phyloP scores from a whole-genome alignment of 768 basidiomycete genomes.

The Brasilioporus rufonigricans region DNA sequence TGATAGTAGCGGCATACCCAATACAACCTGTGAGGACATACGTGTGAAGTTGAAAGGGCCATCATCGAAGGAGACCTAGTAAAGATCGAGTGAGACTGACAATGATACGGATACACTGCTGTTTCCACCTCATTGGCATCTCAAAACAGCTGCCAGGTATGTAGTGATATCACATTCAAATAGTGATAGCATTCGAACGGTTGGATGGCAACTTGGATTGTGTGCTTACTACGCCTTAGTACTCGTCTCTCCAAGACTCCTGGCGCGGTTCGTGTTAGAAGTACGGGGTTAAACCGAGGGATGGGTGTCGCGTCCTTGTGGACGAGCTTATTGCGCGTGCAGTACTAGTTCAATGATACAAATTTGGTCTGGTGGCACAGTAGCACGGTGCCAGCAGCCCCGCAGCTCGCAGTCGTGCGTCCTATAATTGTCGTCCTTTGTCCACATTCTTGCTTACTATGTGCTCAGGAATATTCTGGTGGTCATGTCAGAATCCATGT shows the following conservation, averaged over 20 bases:
- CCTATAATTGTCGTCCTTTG: too few species aligned
- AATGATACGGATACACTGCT: background rate
- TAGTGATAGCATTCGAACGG: background rate
- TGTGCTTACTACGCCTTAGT: background rate
- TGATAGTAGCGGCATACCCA: background rate
- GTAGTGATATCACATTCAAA: background rate
- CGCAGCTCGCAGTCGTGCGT: too few species aligned
- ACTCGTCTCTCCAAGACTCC: background rate
- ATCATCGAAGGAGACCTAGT: background rate
- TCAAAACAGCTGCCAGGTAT: background rate
- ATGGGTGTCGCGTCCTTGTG: too few species aligned
- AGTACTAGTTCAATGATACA: too few species aligned
- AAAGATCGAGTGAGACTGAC: background rate
- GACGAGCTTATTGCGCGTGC: too few species aligned
- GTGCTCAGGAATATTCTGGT: background rate
- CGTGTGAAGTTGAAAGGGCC: background rate
- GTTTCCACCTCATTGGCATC: background rate
- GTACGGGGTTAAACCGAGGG: too few species aligned
- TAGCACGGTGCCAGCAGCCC: too few species aligned
- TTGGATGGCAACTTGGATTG: background rate
- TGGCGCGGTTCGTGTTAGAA: background rate
- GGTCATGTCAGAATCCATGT: too few species aligned
- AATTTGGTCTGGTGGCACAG: too few species aligned
- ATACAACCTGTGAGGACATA: background rate
- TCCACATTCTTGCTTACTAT: background rate